A percentile compares a stretch with the other conserved stretches of the same genome.
phyloP scores from a whole-genome alignment of 1,284 basidiomycete genomes.

The Irpex sp. region DNA sequence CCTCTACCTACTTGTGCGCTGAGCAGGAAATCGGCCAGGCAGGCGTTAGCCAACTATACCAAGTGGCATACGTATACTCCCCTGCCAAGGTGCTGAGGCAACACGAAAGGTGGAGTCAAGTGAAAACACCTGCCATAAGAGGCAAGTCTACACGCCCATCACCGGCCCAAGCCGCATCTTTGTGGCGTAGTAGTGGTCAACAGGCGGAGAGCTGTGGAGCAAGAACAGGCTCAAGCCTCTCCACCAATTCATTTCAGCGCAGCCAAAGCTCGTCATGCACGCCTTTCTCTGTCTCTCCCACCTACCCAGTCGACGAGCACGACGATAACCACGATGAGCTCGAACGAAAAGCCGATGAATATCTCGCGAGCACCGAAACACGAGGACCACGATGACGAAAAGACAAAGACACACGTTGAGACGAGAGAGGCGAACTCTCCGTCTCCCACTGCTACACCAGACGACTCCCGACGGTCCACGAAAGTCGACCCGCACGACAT shows the following conservation, averaged over 20 bases:
- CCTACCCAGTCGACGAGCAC: not conserved
- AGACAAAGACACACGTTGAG: not conserved
- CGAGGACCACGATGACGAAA: not conserved
- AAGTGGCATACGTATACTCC: too few species aligned
- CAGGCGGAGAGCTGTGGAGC: not conserved
- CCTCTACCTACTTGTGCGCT: too few species aligned
- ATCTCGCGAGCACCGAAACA: not conserved
- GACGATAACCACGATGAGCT: not conserved
- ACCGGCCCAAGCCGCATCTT: not conserved
- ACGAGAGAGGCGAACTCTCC: not conserved
- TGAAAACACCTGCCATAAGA: not conserved
- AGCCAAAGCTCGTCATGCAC: not conserved
- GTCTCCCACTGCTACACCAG: not conserved
- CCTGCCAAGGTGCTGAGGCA: not conserved
- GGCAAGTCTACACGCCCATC: not conserved
- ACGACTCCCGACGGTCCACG: not conserved
- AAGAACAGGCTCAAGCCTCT: not conserved
- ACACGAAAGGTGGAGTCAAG: not conserved
- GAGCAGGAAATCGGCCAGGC: too few species aligned
- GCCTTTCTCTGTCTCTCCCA: not conserved
- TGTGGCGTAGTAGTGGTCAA: not conserved
- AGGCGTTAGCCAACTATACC: too few species aligned
- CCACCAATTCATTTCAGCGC: not conserved
- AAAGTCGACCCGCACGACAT: not conserved
- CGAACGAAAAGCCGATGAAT: not conserved